A percentile compares a stretch with the other conserved stretches of the same genome.
Evolutionary conservation across 1,284 basidiomycete genomes (phyloP).

Genomic region (Phellopilus nigrolimitatus): DNA sequence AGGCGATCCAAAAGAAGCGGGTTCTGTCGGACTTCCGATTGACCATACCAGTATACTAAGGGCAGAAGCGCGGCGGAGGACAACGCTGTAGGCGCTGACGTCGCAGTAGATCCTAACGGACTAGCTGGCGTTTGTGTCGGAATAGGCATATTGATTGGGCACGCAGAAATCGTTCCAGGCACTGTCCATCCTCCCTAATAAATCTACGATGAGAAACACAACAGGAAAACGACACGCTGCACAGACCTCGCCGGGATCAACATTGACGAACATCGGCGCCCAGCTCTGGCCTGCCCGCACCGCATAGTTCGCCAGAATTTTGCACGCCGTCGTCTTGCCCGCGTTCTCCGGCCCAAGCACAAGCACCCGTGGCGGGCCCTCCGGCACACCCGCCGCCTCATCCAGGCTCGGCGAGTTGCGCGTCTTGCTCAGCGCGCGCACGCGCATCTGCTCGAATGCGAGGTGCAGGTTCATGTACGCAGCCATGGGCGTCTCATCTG

Average conservation of each 20-base stretch:
- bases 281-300: constrained; percentile 79
- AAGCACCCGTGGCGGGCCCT: constrained; percentile 82
- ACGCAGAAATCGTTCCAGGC: constrained; percentile 85
- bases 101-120: constrained; percentile 81
- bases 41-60: constrained; percentile 90
- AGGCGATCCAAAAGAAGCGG: constrained; percentile 72
- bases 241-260: constrained; percentile 83
- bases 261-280: constrained; percentile 80
- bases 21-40: constrained; percentile 69
- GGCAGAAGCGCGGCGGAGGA: constrained; percentile 83
- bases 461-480: constrained; percentile 88
- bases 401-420: constrained; percentile 49
- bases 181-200: constrained; percentile 80
- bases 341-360: constrained; percentile 90
- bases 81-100: constrained; percentile 79
- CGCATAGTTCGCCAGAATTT: constrained; percentile 86
- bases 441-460: constrained; percentile 87
- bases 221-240: neutral
- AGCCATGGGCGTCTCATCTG: constrained; percentile 89
- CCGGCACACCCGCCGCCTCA: constrained; percentile 37
- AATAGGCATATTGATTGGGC: constrained; percentile 70
- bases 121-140: constrained; percentile 85
- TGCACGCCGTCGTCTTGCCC: constrained; percentile 89
- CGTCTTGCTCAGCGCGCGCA: constrained; percentile 62
- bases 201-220: constrained; percentile 10